Percentiles rank a stretch among this genome's conserved stretches.
These are phyloP conservation scores for Castanospermum australe DNA, from an alignment of 306 rosid genomes.

Conservation along the genomic window DNA sequence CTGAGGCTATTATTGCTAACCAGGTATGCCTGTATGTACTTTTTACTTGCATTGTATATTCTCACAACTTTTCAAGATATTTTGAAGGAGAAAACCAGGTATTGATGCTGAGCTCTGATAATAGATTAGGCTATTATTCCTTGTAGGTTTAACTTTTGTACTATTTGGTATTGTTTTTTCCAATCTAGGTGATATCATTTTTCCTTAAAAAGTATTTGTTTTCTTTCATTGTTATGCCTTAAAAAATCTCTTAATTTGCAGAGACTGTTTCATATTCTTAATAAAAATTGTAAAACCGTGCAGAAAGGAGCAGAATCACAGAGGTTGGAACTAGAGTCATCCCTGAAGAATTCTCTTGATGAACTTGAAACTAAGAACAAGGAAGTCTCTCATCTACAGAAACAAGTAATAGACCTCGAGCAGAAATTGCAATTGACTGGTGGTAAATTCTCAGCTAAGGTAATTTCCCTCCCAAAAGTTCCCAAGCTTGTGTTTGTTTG, in stretches of 20 bases:
- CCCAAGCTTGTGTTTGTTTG: too few species aligned
- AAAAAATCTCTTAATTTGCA: not conserved
- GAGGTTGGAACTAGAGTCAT: conserved; percentile 55
- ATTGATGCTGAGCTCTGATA: not conserved
- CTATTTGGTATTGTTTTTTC: not conserved
- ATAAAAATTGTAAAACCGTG: conserved; percentile 11
- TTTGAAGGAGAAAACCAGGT: not conserved
- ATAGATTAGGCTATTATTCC: not conserved
- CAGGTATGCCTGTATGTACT: conserved; percentile 51
- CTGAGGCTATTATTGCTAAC: conserved; percentile 45
- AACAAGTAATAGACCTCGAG: conserved; percentile 73
- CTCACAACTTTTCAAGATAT: not conserved
- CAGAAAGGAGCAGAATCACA: conserved; percentile 70
- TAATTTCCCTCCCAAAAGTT: conserved; percentile 32
- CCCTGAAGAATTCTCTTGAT: conserved; percentile 59
- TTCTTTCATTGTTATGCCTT: not conserved
- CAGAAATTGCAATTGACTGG: conserved; percentile 59
- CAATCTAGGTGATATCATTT: not conserved
- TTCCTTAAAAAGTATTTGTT: not conserved
- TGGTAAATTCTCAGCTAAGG: conserved; percentile 57
- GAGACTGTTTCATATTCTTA: conserved; percentile 17
- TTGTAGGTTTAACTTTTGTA: not conserved
- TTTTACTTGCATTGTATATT: not conserved
- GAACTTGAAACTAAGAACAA: conserved; percentile 74
- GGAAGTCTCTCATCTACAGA: conserved; percentile 53